These are phyloP conservation scores for Tolypocladium album DNA, from an alignment of 2,329 filamentous ascomycete species.

Conservation along the genomic window DNA sequence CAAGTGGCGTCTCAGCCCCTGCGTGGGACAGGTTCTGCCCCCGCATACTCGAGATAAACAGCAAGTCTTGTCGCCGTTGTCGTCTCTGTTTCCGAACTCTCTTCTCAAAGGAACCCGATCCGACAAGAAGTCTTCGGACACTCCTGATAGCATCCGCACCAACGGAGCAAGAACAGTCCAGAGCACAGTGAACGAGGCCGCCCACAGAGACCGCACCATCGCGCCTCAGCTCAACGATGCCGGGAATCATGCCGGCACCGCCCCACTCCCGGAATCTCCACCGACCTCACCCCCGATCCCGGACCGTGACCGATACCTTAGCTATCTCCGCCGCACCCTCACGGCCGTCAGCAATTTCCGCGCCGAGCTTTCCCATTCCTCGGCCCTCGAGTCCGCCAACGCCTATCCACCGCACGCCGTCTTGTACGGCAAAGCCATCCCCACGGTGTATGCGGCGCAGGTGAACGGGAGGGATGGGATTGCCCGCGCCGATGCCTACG, in stretches of 20 bases:
- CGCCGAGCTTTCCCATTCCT: slow-evolving; percentile 53
- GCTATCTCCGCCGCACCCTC: slow-evolving; percentile 69
- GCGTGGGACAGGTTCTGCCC: slow-evolving; percentile 57
- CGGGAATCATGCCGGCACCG: slow-evolving; percentile 1
- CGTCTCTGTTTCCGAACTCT: slow-evolving; percentile 34
- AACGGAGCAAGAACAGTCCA: not conserved
- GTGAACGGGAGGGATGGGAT: slow-evolving; percentile 67
- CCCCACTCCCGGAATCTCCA: slow-evolving; percentile 11
- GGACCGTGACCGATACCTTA: slow-evolving; percentile 24
- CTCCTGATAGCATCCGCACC: not conserved
- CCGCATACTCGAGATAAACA: slow-evolving; percentile 30
- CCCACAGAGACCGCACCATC: slow-evolving; percentile 30
- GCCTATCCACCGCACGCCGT: slow-evolving; percentile 71
- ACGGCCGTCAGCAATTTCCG: slow-evolving; percentile 66
- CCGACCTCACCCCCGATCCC: slow-evolving; percentile 6
- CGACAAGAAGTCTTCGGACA: slow-evolving; percentile 17
- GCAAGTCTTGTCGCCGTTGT: slow-evolving; percentile 30
- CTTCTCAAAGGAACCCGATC: slow-evolving; percentile 27
- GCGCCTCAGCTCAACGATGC: slow-evolving; percentile 13
- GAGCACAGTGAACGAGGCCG: not conserved
- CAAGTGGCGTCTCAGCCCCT: slow-evolving; percentile 67
- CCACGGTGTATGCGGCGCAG: slow-evolving; percentile 73
- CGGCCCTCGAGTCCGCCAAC: slow-evolving; percentile 52
- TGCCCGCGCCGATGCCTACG: slow-evolving; percentile 65
- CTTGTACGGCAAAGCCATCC: slow-evolving; percentile 78